phyloP scores from a whole-genome alignment of 768 basidiomycete genomes.

The Rickenella mellea region DNA sequence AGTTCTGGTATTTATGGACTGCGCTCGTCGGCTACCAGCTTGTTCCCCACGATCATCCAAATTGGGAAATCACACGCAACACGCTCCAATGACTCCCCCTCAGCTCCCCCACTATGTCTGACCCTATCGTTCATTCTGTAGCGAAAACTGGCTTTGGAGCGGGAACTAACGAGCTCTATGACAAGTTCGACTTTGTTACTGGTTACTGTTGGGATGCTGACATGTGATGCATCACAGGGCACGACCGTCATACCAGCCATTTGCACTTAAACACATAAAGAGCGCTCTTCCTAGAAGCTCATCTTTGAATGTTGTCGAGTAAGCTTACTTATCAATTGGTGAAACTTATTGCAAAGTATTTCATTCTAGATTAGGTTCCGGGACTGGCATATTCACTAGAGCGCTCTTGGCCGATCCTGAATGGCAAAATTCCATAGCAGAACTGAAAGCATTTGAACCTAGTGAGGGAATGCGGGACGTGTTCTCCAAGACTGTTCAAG shows the following conservation, averaged over 20 bases:
- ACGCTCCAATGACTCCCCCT: too few relatives aligned
- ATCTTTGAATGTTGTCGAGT: slow-evolving; percentile 65
- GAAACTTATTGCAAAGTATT: neutral
- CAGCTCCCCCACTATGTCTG: too few relatives aligned
- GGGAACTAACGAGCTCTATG: slow-evolving; percentile 80
- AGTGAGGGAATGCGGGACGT: slow-evolving; percentile 76
- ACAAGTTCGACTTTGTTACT: slow-evolving; percentile 33
- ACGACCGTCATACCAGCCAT: slow-evolving; percentile 73
- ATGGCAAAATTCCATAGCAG: slow-evolving; percentile 39
- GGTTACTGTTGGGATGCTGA: neutral
- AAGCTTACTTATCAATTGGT: slow-evolving; percentile 15
- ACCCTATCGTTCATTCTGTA: slow-evolving; percentile 41
- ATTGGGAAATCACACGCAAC: too few relatives aligned
- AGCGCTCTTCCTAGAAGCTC: slow-evolving; percentile 26
- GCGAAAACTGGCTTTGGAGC: slow-evolving; percentile 68
- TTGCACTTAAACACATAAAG: slow-evolving; percentile 53
- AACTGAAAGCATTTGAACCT: slow-evolving; percentile 71
- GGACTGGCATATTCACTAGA: slow-evolving; percentile 85
- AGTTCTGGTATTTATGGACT: too few relatives aligned
- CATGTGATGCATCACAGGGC: slow-evolving; percentile 32
- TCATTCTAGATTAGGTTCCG: slow-evolving; percentile 58
- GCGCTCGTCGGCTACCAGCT: too few relatives aligned
- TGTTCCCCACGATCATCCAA: too few relatives aligned
- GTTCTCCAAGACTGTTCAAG: slow-evolving; percentile 48
- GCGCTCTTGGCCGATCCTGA: slow-evolving; percentile 59